A percentile compares a stretch with the other conserved stretches of the same genome.
These are phyloP conservation scores for Trichophyton mentagrophytes DNA, from an alignment of 2,329 filamentous ascomycete genomes.

Conservation along the genomic window DNA sequence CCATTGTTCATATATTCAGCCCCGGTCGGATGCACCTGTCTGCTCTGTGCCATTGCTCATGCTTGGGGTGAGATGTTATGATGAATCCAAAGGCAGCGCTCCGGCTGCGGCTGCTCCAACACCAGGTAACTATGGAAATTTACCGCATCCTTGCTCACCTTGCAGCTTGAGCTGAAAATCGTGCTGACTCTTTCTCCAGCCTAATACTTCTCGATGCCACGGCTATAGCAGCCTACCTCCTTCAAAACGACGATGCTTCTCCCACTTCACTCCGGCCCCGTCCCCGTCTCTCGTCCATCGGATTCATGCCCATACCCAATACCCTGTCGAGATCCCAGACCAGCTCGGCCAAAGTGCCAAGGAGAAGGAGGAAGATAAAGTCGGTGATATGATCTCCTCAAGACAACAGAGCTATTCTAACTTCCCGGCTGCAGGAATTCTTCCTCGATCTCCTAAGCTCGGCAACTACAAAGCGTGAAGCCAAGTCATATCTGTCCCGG, in stretches of 20 bases:
- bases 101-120: slow-evolving; percentile 7
- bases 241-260: slow-evolving; percentile 11
- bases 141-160: neutral
- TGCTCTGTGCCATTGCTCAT: neutral
- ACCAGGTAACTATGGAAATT: slow-evolving; percentile 5
- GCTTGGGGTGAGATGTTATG: neutral
- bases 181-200: slow-evolving; percentile 1
- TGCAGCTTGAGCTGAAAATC: neutral
- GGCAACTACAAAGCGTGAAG: slow-evolving; percentile 83
- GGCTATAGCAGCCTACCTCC: slow-evolving; percentile 6
- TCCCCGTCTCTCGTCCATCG: neutral
- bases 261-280: slow-evolving; percentile 1
- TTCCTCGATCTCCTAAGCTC: slow-evolving; percentile 77
- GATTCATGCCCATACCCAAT: neutral
- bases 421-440: slow-evolving; percentile 53
- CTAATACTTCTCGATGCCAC: slow-evolving; percentile 6
- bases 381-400: slow-evolving; percentile 12
- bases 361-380: slow-evolving; percentile 34
- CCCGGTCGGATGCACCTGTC: neutral
- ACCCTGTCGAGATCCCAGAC: neutral
- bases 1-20: neutral
- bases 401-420: slow-evolving; percentile 1
- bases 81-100: slow-evolving; percentile 9
- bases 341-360: slow-evolving; percentile 28
- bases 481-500: slow-evolving; percentile 78